phyloP scores from a whole-genome alignment of 768 basidiomycete species.

The Mrakia blollopis region DNA sequence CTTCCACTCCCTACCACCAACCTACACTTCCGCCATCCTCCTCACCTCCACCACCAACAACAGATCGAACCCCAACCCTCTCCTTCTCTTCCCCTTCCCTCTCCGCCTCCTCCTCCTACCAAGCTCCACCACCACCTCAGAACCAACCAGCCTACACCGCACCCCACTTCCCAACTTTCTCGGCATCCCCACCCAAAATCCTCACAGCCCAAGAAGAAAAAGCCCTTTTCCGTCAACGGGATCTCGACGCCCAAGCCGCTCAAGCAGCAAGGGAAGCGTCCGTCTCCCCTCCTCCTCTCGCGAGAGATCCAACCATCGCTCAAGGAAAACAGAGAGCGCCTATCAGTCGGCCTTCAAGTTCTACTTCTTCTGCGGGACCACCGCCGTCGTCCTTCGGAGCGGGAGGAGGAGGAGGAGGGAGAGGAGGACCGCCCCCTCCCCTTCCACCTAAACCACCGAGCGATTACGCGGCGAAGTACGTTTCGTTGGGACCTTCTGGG shows the following conservation, averaged over 20 bases:
- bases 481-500: neutral
- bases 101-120: neutral
- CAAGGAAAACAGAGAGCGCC: neutral
- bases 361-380: neutral
- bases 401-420: neutral
- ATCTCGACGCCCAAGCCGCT: no score
- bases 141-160: conserved; percentile 7
- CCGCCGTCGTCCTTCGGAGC: neutral
- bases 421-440: neutral
- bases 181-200: neutral
- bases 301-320: neutral
- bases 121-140: neutral
- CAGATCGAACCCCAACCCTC: neutral
- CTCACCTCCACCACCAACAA: neutral
- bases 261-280: neutral
- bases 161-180: neutral
- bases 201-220: neutral
- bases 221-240: neutral
- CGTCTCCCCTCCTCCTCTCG: neutral
- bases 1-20: neutral
- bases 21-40: no score
- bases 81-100: neutral
- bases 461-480: conserved; percentile 13
- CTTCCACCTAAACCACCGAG: conserved; percentile 6
- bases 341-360: neutral